phyloP scores from a whole-genome alignment of 805 yeast genomes.

The Hemisphaericaspora nanyangensis region DNA sequence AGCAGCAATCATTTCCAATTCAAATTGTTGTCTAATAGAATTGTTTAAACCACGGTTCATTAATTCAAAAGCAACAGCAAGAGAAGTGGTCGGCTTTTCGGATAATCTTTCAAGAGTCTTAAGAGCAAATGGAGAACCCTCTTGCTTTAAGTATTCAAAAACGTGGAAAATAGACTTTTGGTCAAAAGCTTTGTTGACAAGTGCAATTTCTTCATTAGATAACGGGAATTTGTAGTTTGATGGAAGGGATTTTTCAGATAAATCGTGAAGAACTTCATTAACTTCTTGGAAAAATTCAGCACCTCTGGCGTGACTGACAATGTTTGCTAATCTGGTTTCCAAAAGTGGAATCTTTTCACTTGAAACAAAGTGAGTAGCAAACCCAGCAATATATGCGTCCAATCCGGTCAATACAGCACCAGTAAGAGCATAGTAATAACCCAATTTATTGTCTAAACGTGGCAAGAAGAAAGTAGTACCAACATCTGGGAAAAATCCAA shows the following conservation, averaged over 20 bases:
- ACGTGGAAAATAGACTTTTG: constrained; percentile 51
- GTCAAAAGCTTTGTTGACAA: constrained; percentile 69
- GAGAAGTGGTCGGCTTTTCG: constrained; percentile 73
- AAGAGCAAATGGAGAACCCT: constrained; percentile 64
- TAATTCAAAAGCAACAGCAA: constrained; percentile 67
- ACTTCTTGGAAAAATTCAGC: constrained; percentile 52
- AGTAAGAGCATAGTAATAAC: constrained; percentile 82
- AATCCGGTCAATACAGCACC: constrained; percentile 74
- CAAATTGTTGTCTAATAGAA: constrained; percentile 62
- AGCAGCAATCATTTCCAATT: constrained; percentile 72
- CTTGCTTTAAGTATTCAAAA: constrained; percentile 46
- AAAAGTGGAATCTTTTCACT: constrained; percentile 59
- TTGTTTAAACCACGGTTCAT: constrained; percentile 57
- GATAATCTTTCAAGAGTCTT: constrained; percentile 52
- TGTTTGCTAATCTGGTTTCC: constrained; percentile 59
- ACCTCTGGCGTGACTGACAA: constrained; percentile 32
- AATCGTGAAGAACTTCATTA: constrained; percentile 75
- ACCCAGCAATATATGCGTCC: constrained; percentile 80
- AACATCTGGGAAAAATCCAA: constrained; percentile 95
- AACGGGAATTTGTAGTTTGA: constrained; percentile 56
- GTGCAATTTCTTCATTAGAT: constrained; percentile 49
- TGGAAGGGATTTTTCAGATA: constrained; percentile 60
- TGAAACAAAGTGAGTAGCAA: constrained; percentile 87
- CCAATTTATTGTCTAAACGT: constrained; percentile 74
- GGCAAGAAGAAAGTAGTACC: constrained; percentile 91